Conservation (phyloP, 176 grass and related monocot genomes). For the Avena atlantica region DNA sequence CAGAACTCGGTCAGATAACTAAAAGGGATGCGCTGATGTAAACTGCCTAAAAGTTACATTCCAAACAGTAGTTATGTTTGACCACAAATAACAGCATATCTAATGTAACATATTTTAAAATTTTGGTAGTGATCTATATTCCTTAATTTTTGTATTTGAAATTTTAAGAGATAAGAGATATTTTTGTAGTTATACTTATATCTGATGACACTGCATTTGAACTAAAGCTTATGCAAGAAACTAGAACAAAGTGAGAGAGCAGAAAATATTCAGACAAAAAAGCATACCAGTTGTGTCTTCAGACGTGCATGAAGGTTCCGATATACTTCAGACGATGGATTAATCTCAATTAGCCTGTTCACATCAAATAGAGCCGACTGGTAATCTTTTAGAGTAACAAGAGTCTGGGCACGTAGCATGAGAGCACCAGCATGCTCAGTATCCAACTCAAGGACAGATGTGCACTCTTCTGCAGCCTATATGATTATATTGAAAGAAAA, state of each 20-base stretch:
- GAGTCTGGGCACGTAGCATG: slow-evolving; percentile 94
- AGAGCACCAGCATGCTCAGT: slow-evolving; percentile 84
- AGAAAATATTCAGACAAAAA: not conserved
- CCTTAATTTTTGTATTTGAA: not conserved
- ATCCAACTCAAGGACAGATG: slow-evolving; percentile 95
- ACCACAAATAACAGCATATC: slow-evolving; percentile 1
- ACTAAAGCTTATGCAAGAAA: slow-evolving; percentile 10
- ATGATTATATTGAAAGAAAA: slow-evolving; percentile 24
- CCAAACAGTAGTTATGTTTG: not conserved
- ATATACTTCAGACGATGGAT: slow-evolving; percentile 90
- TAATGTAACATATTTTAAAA: not conserved
- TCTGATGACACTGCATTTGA: not conserved
- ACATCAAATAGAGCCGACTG: slow-evolving; percentile 98
- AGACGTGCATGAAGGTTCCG: slow-evolving; percentile 75
- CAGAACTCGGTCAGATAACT: slow-evolving; percentile 23
- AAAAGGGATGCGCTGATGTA: not conserved
- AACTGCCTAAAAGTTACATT: slow-evolving; percentile 3
- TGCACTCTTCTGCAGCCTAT: slow-evolving; percentile 95
- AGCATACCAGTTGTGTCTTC: slow-evolving; percentile 90
- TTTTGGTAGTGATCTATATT: not conserved
- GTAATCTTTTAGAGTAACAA: slow-evolving; percentile 92
- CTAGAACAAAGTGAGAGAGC: not conserved
- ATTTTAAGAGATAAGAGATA: not conserved
- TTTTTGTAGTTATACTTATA: not conserved
- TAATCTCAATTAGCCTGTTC: slow-evolving; percentile 84